Percentiles rank a stretch among this genome's conserved stretches.
These are phyloP conservation scores for Inga leiocalycina DNA, from an alignment of 306 rosid genomes.

Conservation along the genomic window DNA sequence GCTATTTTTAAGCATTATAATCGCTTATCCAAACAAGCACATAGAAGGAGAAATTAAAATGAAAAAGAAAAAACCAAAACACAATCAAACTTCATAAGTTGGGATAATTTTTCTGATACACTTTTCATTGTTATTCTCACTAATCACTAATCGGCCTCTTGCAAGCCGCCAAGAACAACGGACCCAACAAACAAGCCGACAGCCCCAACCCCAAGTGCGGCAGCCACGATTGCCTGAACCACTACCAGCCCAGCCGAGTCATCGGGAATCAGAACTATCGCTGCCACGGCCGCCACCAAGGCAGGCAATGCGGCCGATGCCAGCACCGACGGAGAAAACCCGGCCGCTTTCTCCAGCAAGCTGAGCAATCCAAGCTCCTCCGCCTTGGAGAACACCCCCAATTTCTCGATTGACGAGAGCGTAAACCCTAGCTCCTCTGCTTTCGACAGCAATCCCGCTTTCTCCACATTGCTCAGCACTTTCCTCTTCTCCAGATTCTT, in stretches of 20 bases:
- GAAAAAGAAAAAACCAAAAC: neutral
- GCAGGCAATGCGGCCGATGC: constrained; percentile 79
- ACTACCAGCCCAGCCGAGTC: constrained; percentile 71
- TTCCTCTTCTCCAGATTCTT: constrained; percentile 84
- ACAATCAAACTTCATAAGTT: neutral
- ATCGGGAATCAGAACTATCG: constrained; percentile 72
- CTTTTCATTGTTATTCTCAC: neutral
- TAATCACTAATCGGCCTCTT: constrained; percentile 65
- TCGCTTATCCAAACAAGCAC: too few species aligned
- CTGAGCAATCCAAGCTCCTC: constrained; percentile 90
- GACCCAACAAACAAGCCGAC: constrained; percentile 74
- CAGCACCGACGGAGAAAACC: constrained; percentile 63
- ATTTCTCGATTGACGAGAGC: constrained; percentile 84
- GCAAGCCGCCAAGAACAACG: constrained; percentile 78
- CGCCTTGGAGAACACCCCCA: constrained; percentile 86
- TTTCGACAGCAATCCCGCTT: constrained; percentile 77
- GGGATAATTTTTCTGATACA: neutral
- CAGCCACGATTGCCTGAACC: constrained; percentile 62
- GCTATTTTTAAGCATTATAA: too few species aligned
- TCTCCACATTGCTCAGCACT: constrained; percentile 86
- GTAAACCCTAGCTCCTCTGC: constrained; percentile 85
- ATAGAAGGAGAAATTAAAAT: neutral
- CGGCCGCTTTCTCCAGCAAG: constrained; percentile 59
- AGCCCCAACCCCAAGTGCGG: constrained; percentile 67
- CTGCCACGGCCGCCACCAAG: constrained; percentile 63